Conservation (phyloP, 1,284 basidiomycete genomes). For the Porogramme epimiltina region DNA sequence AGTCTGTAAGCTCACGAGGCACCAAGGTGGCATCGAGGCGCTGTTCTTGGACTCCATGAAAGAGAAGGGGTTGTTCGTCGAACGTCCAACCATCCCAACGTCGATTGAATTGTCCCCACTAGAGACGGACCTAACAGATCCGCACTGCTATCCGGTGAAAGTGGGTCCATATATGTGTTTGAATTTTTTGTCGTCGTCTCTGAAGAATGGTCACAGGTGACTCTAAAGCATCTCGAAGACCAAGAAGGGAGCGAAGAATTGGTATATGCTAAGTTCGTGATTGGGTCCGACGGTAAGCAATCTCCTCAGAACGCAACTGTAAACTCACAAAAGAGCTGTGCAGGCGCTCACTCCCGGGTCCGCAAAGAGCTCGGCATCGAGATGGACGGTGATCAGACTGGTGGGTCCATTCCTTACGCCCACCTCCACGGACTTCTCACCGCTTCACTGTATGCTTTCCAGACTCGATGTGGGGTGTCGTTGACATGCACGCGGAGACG, state of each 20-base stretch:
- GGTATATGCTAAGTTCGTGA: conserved; percentile 54
- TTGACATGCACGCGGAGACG: conserved; percentile 71
- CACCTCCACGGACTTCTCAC: too few species aligned
- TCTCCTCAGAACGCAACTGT: background rate
- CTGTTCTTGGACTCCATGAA: conserved; percentile 69
- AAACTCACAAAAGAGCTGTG: background rate
- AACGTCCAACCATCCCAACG: conserved; percentile 56
- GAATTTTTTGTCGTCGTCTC: conserved; percentile 37
- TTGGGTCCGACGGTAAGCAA: conserved; percentile 57
- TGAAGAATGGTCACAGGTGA: conserved; percentile 29
- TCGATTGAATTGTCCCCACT: conserved; percentile 54
- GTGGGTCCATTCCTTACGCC: conserved; percentile 27
- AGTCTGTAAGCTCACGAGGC: conserved; percentile 34
- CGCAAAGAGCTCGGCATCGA: conserved; percentile 66
- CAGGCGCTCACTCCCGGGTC: conserved; percentile 84
- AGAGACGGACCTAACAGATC: conserved; percentile 41
- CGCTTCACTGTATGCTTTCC: background rate
- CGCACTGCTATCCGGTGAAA: conserved; percentile 54
- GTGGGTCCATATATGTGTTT: conserved; percentile 34
- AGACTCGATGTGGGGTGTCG: conserved; percentile 80
- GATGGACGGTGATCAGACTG: conserved; percentile 82
- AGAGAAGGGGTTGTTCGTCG: conserved; percentile 48
- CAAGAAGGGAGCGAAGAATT: conserved; percentile 33
- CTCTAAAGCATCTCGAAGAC: conserved; percentile 2
- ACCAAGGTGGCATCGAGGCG: conserved; percentile 74